These are phyloP conservation scores for Pistacia integerrima DNA, from an alignment of 345 rosid species.

Conservation along the genomic window DNA sequence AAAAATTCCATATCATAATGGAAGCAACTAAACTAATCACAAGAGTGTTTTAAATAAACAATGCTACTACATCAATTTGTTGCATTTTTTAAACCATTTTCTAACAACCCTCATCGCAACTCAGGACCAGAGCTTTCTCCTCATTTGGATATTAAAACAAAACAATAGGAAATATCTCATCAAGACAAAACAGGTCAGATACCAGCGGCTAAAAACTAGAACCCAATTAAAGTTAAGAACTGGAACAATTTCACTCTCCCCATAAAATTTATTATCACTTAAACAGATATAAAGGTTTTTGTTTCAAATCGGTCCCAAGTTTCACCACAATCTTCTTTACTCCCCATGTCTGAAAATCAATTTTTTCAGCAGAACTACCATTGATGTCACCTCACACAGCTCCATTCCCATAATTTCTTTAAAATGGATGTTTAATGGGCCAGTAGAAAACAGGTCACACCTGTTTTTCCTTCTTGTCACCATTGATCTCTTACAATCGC, in stretches of 20 bases:
- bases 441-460: not conserved
- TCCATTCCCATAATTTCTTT: not conserved
- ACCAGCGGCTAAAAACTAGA: not conserved
- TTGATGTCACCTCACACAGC: not conserved
- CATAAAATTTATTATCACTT: no score
- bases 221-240: not conserved
- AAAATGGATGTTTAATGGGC: not conserved
- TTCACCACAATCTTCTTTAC: not conserved
- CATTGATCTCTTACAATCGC: not conserved
- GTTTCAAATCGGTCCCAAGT: not conserved
- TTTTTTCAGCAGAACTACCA: not conserved
- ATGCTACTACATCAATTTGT: not conserved
- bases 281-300: not conserved
- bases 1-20: not conserved
- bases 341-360: not conserved
- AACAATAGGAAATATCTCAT: not conserved
- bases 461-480: not conserved
- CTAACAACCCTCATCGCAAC: not conserved
- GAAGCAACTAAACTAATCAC: not conserved
- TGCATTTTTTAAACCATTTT: not conserved
- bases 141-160: not conserved
- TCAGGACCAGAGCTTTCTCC: not conserved
- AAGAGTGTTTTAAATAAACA: not conserved
- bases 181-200: not conserved
- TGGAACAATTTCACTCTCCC: not conserved